Evolutionary conservation across 2,329 filamentous ascomycete genomes (phyloP).

Genomic region (Phyllosticta citriasiana): DNA sequence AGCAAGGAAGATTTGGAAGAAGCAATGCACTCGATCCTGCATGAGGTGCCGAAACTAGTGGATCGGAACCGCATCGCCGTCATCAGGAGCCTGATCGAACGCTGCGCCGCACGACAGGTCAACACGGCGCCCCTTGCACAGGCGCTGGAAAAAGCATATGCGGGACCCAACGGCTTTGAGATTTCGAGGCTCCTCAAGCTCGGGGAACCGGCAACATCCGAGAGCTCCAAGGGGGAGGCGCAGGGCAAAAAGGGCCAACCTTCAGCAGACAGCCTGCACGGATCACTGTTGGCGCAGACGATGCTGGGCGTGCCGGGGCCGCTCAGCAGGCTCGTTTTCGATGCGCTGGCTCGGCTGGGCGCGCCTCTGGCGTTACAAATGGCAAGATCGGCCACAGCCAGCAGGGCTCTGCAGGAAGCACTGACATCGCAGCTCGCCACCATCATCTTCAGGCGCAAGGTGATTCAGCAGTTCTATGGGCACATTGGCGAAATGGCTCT

Average conservation of each 20-base stretch:
- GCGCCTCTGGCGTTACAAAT: constrained; percentile 48
- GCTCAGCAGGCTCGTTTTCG: constrained; percentile 61
- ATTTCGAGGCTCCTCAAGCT: constrained; percentile 52
- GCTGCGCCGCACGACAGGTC: constrained; percentile 59
- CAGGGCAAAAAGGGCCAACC: constrained; percentile 14
- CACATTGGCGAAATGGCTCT: constrained; percentile 51
- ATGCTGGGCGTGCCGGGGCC: constrained; percentile 66
- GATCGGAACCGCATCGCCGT: constrained; percentile 68
- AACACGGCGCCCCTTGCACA: constrained; percentile 47
- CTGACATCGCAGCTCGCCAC: constrained; percentile 45
- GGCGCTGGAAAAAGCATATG: constrained; percentile 49
- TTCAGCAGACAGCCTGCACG: constrained; percentile 57
- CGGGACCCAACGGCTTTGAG: constrained; percentile 38
- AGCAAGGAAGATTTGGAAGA: constrained; percentile 75
- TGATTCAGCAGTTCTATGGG: constrained; percentile 54
- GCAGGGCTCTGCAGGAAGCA: constrained; percentile 55
- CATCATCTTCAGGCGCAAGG: constrained; percentile 50
- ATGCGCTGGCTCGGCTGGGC: constrained; percentile 41
- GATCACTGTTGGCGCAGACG: constrained; percentile 68
- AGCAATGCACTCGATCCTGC: constrained; percentile 60
- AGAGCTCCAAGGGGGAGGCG: constrained; percentile 22
- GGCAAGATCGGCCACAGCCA: constrained; percentile 49
- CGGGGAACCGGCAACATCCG: constrained; percentile 36
- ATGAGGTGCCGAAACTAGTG: constrained; percentile 63
- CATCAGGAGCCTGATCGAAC: constrained; percentile 71